Evolutionary conservation across 2,329 filamentous ascomycete genomes (phyloP), one percentile per base, ranked within the genome.

Genomic region (Waltergamsia citrina): DNA sequence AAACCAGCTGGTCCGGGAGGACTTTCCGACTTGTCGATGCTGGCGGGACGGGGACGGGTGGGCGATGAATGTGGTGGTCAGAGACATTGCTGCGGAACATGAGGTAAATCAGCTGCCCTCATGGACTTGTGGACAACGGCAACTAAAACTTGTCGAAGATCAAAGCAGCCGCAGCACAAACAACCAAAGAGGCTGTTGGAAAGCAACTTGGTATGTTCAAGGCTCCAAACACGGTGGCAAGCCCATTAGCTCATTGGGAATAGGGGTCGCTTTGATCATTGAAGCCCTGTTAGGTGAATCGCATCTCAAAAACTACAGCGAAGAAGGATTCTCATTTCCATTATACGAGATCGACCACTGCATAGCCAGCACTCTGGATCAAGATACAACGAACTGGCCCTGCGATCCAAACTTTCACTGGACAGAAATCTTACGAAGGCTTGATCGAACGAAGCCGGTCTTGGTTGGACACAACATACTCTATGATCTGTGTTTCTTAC

Each of bases 391-490:
- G 7, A n/a, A 12, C 7, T 27, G 25, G 25, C 25, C 25, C 12
- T n/a, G 6, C 12, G 25, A 27, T n/a, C 25, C 25, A 12, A 6
- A 27, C 12, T 12, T 15, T 12, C 25, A 27, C 7, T 30, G 28
- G 28, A 5, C 16, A 8, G 28, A 30, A n/a, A 20, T 30, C 17
- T n/a, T 30, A 6, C 28, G 7, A 11, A 30, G 28, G n/a, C 6
- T n/a, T 17, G 17, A 30, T 11, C 6, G 15, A 5, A 20, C 11
- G 17, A 30, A 17, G 28, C 28, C 25, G 12, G 25, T 27, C 12
- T 7, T 82, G 1, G 63, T 82, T 4, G 76, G 77, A 0, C 77
- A 83, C 53, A 82, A 83, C 43, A 61, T 75, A 38, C 73, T 82
- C 41, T 67, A 69, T 2, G 77, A 83, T 43, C 57, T 83, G 4